Evolutionary conservation across 805 yeast species (phyloP).

Genomic region (Candida suzukii): DNA sequence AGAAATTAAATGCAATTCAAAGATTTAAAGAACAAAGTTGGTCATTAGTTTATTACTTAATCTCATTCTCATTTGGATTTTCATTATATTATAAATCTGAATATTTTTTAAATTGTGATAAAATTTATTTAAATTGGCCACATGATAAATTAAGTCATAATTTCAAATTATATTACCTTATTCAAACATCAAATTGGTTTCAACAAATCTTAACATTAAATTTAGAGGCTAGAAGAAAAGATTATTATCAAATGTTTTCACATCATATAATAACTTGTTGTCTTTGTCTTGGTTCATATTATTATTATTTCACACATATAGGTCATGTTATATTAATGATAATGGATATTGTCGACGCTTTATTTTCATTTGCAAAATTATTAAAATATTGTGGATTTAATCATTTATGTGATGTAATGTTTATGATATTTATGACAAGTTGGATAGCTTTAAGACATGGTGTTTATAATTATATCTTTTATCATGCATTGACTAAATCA

Average conservation of each 20-base stretch:
- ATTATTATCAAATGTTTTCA: conserved; percentile 76
- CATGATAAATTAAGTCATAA: conserved; percentile 45
- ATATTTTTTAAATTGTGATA: conserved; percentile 51
- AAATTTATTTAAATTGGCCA: conserved; percentile 69
- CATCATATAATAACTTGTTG: conserved; percentile 80
- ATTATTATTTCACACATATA: conserved; percentile 61
- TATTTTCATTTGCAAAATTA: conserved; percentile 67
- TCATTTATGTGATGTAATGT: conserved; percentile 58
- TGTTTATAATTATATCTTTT: conserved; percentile 58
- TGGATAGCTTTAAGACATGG: conserved; percentile 77
- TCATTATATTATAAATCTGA: conserved; percentile 49
- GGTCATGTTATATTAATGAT: conserved; percentile 73
- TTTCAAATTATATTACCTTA: conserved; percentile 64
- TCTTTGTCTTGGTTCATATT: conserved; percentile 65
- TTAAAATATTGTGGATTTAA: conserved; percentile 64
- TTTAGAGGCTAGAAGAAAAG: conserved; percentile 75
- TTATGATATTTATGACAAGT: conserved; percentile 53
- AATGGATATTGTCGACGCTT: conserved; percentile 81
- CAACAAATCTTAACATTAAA: conserved; percentile 73
- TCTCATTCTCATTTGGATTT: conserved; percentile 51
- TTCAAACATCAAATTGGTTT: conserved; percentile 72
- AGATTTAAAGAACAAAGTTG: conserved; percentile 88
- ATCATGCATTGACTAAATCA: conserved; percentile 47
- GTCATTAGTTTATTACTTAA: conserved; percentile 54
- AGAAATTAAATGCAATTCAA: conserved; percentile 41